Evolutionary conservation across 1,284 basidiomycete genomes (phyloP), one percentile per base, ranked within the genome.

Genomic region (Neolentinus lepideus): DNA sequence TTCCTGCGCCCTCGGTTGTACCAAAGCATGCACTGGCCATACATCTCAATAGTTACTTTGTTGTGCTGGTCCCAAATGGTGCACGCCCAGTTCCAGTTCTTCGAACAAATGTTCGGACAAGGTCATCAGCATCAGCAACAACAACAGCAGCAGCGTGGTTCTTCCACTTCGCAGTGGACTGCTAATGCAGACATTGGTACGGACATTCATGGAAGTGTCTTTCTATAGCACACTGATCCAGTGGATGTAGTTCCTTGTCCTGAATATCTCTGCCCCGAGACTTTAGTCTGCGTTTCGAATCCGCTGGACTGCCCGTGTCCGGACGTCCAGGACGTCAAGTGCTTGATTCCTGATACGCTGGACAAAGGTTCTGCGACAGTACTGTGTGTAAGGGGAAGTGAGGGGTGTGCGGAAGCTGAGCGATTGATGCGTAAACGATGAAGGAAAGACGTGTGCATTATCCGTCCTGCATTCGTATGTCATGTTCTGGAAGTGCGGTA

Each of bases 51-150:
- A 9, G n/a, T 43, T 29, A 26, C 24, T 16, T 22, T 50, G 6
- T 21, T 50, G 14, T 14, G 24, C 16, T 3, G 9, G 22, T 52
- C 65, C 22, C 57, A 60, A 8, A 27, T 64, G 11, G 73, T 67
- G 16, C 64, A 67, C 11, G 83, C 78, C 2, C 83, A 85, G 62
- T 86, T 86, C 63, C 67, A 69, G 43, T 85, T 85, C 69, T 87
- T 86, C 62, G 77, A 83, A 56, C 76, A 78, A 54, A 83, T 85
- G 79, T 85, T 84, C 54, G 71, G 71, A 8, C 65, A 69, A 54
- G 74, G 74, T 25, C 76, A 76, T 8, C 80, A 77, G 21, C 76
- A 80, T 16, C 66, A 67, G 31, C 79, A 80, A 43, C 76, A 80
- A 19, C 66, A 67, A 46, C 77, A 81, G 31, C 79, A 80, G 45